phyloP scores from a whole-genome alignment of 1,284 basidiomycete genomes.

The Sparassis latifolia region DNA sequence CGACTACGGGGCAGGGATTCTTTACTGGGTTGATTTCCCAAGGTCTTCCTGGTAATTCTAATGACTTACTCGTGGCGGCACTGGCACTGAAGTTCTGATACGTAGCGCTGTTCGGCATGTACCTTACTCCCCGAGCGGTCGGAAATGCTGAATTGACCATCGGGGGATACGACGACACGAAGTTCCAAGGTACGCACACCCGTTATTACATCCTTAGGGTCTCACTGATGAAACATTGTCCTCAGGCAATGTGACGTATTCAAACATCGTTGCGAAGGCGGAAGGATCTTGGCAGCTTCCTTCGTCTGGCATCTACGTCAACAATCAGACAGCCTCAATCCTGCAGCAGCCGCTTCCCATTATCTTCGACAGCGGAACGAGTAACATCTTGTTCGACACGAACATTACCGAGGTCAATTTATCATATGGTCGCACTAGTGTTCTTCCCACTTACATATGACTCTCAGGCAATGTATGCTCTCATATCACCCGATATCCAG shows the following conservation, averaged over 20 bases:
- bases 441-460: too few relatives aligned
- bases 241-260: background rate
- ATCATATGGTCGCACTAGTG: background rate
- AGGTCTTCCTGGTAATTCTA: slow-evolving; percentile 38
- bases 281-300: slow-evolving; percentile 39
- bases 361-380: slow-evolving; percentile 31
- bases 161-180: slow-evolving; percentile 45
- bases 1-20: slow-evolving; percentile 40
- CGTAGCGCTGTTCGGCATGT: slow-evolving; percentile 46
- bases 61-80: slow-evolving; percentile 3
- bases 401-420: slow-evolving; percentile 33
- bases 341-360: slow-evolving; percentile 42
- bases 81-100: background rate
- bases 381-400: slow-evolving; percentile 44
- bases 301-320: slow-evolving; percentile 43
- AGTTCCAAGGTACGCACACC: slow-evolving; percentile 30
- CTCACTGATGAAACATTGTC: background rate
- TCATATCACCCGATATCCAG: too few relatives aligned
- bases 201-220: background rate
- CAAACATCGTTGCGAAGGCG: slow-evolving; percentile 4
- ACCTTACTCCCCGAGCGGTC: slow-evolving; percentile 39
- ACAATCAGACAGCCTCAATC: slow-evolving; percentile 40
- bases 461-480: too few relatives aligned
- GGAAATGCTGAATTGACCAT: slow-evolving; percentile 48
- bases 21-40: slow-evolving; percentile 39